A percentile compares a stretch with the other conserved stretches of the same genome.
phyloP scores from a whole-genome alignment of 2,329 filamentous ascomycete genomes.

The Fusarium annulatum region DNA sequence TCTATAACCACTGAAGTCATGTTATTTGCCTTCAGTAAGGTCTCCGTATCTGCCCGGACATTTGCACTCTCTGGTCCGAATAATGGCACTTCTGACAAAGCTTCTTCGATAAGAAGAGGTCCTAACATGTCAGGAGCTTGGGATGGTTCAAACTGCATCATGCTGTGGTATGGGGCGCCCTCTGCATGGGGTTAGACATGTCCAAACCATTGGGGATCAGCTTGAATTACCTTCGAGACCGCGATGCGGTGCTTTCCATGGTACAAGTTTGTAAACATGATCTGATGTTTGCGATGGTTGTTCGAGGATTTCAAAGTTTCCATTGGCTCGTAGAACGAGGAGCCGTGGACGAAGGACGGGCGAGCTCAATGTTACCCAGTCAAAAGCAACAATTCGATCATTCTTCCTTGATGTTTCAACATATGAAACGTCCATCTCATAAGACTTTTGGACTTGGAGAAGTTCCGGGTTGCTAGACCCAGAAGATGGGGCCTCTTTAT shows the following conservation, averaged over 20 bases:
- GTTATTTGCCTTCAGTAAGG: slow-evolving; percentile 52
- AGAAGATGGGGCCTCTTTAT: slow-evolving; percentile 62
- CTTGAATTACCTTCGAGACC: slow-evolving; percentile 61
- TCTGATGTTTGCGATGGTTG: slow-evolving; percentile 68
- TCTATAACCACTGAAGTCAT: slow-evolving; percentile 50
- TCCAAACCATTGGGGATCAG: not conserved
- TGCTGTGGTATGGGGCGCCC: slow-evolving; percentile 61
- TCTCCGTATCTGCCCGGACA: slow-evolving; percentile 56
- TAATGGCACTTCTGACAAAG: slow-evolving; percentile 64
- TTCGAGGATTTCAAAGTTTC: slow-evolving; percentile 70
- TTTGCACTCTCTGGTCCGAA: slow-evolving; percentile 65
- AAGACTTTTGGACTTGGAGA: slow-evolving; percentile 67
- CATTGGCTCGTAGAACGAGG: slow-evolving; percentile 69
- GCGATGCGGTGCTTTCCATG: slow-evolving; percentile 69
- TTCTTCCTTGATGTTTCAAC: slow-evolving; percentile 62
- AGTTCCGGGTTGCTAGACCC: slow-evolving; percentile 66
- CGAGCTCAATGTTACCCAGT: slow-evolving; percentile 71
- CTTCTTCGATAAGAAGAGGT: slow-evolving; percentile 64
- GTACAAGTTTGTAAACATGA: slow-evolving; percentile 69
- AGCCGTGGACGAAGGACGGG: slow-evolving; percentile 67
- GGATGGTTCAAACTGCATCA: slow-evolving; percentile 69
- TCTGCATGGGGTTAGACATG: slow-evolving; percentile 51
- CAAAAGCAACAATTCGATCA: slow-evolving; percentile 74
- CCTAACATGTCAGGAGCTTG: slow-evolving; percentile 65
- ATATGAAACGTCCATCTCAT: slow-evolving; percentile 71